Conservation (phyloP, 2,329 filamentous ascomycete genomes). For the Colletotrichum sp. region DNA sequence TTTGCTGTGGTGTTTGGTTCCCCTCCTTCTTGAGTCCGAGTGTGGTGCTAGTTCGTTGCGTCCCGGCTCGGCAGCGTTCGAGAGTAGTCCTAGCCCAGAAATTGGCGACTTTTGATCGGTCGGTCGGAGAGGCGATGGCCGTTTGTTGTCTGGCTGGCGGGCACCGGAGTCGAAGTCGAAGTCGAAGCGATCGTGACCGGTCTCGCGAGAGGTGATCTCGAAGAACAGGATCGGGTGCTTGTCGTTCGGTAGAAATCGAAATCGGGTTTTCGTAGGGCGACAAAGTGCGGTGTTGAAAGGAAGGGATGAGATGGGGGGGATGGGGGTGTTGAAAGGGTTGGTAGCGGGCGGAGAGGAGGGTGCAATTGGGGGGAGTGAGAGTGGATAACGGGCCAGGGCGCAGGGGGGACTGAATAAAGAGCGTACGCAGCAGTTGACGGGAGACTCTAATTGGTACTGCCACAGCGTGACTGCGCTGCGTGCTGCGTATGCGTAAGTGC, state of each 20-base stretch:
- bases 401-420: conserved; percentile 12
- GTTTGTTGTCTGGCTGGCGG: background rate
- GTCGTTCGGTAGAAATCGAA: conserved; percentile 16
- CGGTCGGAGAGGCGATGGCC: background rate
- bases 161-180: background rate
- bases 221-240: background rate
- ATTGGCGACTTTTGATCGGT: background rate
- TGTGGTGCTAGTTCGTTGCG: background rate
- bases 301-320: conserved; percentile 21
- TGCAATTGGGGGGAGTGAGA: conserved; percentile 8
- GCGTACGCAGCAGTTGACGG: background rate
- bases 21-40: background rate
- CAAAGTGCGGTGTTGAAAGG: conserved; percentile 11
- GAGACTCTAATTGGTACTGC: background rate
- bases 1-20: background rate
- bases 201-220: background rate
- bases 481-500: background rate
- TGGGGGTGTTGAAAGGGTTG: conserved; percentile 23
- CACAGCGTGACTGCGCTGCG: background rate
- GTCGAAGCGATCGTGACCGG: background rate
- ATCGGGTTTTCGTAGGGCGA: conserved; percentile 6
- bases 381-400: background rate
- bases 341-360: conserved; percentile 22
- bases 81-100: conserved; percentile 3
- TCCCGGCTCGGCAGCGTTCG: background rate